Percentiles rank a stretch among this genome's conserved stretches.
Conservation (phyloP, 106 monocot genomes). For the Alisma plantagoaquatica region DNA sequence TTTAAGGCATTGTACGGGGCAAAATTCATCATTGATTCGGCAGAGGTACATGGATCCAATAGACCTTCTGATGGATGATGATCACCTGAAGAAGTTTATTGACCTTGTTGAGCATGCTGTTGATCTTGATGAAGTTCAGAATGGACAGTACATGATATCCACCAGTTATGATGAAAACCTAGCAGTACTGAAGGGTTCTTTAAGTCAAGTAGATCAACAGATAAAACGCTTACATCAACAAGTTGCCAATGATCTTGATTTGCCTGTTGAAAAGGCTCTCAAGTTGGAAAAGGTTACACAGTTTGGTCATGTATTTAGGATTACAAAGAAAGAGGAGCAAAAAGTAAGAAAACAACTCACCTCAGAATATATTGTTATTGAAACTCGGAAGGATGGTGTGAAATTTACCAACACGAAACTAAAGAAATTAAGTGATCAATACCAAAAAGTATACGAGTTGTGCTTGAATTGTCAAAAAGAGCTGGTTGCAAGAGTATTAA, state of each 20-base stretch:
- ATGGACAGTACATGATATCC: constrained; percentile 93
- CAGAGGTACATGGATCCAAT: constrained; percentile 43
- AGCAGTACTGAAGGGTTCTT: constrained; percentile 52
- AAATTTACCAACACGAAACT: constrained; percentile 88
- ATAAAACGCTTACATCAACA: constrained; percentile 65
- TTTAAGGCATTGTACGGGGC: constrained; percentile 62
- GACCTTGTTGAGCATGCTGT: constrained; percentile 64
- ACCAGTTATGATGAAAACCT: constrained; percentile 63
- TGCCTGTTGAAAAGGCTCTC: constrained; percentile 67
- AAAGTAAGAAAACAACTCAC: constrained; percentile 85
- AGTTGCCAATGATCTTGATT: constrained; percentile 80
- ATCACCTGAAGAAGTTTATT: constrained; percentile 53
- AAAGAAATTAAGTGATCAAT: constrained; percentile 79
- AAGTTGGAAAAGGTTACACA: constrained; percentile 87
- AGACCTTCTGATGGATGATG: constrained; percentile 41
- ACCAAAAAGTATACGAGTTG: constrained; percentile 58
- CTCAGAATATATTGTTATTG: constrained; percentile 63
- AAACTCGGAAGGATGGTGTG: constrained; percentile 96
- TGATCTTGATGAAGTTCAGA: constrained; percentile 81
- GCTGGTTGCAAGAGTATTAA: constrained; percentile 69
- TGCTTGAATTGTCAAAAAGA: constrained; percentile 71
- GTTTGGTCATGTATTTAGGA: constrained; percentile 94
- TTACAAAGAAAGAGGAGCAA: constrained; percentile 98
- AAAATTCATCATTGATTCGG: constrained; percentile 57
- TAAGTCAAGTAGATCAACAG: constrained; percentile 50